Base-by-base conservation (phyloP, 768 basidiomycete genomes). In the Pleurotus tuber-regium region DNA sequence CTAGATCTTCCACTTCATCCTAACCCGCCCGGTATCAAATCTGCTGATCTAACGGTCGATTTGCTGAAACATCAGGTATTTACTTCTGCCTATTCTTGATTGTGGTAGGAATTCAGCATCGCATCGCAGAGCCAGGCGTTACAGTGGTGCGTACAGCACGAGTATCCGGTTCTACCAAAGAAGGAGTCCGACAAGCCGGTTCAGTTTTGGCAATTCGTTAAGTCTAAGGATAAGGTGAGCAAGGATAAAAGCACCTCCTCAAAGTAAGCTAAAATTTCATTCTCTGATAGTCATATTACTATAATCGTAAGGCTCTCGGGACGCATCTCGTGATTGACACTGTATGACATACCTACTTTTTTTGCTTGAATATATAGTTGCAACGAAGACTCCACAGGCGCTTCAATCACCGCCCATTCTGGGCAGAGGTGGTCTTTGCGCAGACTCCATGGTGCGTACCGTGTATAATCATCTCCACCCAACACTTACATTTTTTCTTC, bases 151-250 rank as follows among this genome's bases (percentile, higher is more conserved):
- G 75, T 95, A 24, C 78, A 83, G 12, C 80, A 74, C 23, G 93
- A 97, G 66, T 83, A 90, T 60, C 93, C 94, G 0, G 66, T 67
- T 31, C 67, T 94, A 10, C 94, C 93, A 1, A 78, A 72, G 52
- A 77, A 70, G 26, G 82, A 84, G 43, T 63, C 66, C 0, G 92
- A 93, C 52, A 78, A 75, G 29, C 86, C 91, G 0, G 88, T 92
- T 1, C 94, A 96, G 65, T 93, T 97, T 60, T 97, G 93, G 94
- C 84, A 91, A 60, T 65, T 84, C 24, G 78, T 69, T 59, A 84
- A 79, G 61, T 71, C 66, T 24, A 76, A 72, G 0, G 61, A 63
- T 43, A 83, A 86, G 72, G 89, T 54, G 39, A 43, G 52, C 83
- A 52, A 14, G 18, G 26, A 44, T 5, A 31, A 38, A 14, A 8